These are phyloP conservation scores for Glomus cerebriforme DNA, from an alignment of 192 early-diverging fungal genomes.

Conservation along the genomic window DNA sequence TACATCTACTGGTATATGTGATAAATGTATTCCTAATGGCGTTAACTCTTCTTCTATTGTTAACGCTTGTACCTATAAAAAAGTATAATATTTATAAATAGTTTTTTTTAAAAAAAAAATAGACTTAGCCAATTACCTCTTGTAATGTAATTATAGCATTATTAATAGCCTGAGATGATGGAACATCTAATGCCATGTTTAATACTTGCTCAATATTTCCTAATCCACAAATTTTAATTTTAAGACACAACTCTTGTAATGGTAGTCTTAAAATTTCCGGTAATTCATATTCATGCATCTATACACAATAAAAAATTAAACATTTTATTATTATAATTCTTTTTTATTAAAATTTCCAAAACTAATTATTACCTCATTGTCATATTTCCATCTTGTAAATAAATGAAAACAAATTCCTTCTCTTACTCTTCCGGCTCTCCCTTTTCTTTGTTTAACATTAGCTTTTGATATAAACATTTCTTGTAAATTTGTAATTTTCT, in stretches of 20 bases:
- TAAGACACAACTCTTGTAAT: conserved; percentile 81
- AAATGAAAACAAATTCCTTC: conserved; percentile 78
- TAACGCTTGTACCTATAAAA: conserved; percentile 44
- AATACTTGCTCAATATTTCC: conserved; percentile 61
- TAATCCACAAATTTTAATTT: conserved; percentile 67
- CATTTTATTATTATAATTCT: conserved; percentile 19
- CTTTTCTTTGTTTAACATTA: conserved; percentile 70
- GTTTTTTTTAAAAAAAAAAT: not conserved
- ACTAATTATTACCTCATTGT: conserved; percentile 39
- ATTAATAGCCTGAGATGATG: conserved; percentile 57
- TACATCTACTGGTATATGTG: conserved; percentile 73
- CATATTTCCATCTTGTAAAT: conserved; percentile 54
- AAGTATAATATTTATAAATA: not conserved
- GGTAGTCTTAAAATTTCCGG: conserved; percentile 85
- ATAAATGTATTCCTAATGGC: conserved; percentile 71
- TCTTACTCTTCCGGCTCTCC: conserved; percentile 82
- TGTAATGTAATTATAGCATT: conserved; percentile 63
- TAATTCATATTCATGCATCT: conserved; percentile 63
- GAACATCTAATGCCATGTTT: conserved; percentile 67
- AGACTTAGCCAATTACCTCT: conserved; percentile 45
- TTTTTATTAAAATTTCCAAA: not conserved
- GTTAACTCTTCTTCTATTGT: conserved; percentile 59
- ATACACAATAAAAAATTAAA: conserved; percentile 22
- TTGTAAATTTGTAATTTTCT: conserved; percentile 57
- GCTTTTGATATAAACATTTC: conserved; percentile 70